Evolutionary conservation across 352 stramenopile genomes (phyloP), one percentile per base, ranked within the genome.

Genomic region (Phytophthora sansomeana): DNA sequence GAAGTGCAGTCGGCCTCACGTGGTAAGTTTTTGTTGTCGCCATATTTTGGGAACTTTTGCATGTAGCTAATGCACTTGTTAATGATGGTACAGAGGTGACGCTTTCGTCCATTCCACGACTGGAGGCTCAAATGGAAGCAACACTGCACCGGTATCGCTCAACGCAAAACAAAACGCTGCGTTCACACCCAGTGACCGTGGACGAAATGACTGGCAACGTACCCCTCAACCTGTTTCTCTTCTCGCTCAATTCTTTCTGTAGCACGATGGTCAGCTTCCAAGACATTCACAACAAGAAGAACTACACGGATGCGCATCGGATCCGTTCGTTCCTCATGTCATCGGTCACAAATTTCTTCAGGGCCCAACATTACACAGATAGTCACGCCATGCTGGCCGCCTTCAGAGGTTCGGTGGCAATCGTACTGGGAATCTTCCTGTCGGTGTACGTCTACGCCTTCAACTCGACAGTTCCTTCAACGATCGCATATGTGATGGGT

Each of bases 201-300:
- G 81, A 88, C 35, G 80, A 93, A 47, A 81, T 93, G 38, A 74
- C 83, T 42, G 82, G 82, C 19, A 93, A 93, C 49, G 78, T 93
- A 10, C 85, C 82, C 3, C 72, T 93, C n/a, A 91, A 91, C 52
- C 67, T 92, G 0, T 92, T 93, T 67, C 66, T 92, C 9, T 93
- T 92, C 51, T 92, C 85, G 39, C 71, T 93, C 41, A 85, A 93
- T 53, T 92, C 85, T 13, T 90, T 92, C 56, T 93, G 85, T 74
- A 81, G 74, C 42, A 90, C 81, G n/a, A 68, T 93, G 30, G 78
- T 92, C 49, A 71, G 75, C 28, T 93, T 92, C 65, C 78, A 91
- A 55, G 69, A 77, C 13, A 72, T 54, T 1, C 78, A 89, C 69
- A 93, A 93, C 69, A 72, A 70, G 21, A 91, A 90, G 46, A 69